phyloP scores from a whole-genome alignment of 2,329 filamentous ascomycete genomes.

The Neofusicoccum parvum region DNA sequence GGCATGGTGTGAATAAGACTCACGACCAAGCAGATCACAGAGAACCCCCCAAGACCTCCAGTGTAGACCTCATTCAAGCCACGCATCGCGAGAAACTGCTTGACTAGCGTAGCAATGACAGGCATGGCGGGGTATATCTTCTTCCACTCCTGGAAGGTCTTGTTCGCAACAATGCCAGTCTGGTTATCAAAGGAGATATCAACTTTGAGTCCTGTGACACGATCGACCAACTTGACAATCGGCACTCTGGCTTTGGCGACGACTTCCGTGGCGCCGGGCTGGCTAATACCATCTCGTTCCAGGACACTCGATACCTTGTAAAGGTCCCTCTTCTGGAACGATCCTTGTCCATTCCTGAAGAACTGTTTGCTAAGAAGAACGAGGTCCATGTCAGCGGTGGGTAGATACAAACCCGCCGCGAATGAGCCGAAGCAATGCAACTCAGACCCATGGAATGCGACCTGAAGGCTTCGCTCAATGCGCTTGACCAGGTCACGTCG shows the following conservation, averaged over 20 bases:
- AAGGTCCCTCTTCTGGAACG: constrained; percentile 59
- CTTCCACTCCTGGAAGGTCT: constrained; percentile 82
- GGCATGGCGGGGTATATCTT: constrained; percentile 80
- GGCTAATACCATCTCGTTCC: constrained; percentile 57
- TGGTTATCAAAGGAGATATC: constrained; percentile 95
- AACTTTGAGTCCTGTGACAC: constrained; percentile 74
- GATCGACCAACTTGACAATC: constrained; percentile 87
- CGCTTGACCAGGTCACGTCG: constrained; percentile 73
- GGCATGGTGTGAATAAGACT: constrained; percentile 84
- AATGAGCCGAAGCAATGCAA: constrained; percentile 89
- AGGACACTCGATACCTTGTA: constrained; percentile 66
- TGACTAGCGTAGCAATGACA: constrained; percentile 81
- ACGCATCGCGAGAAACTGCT: constrained; percentile 89
- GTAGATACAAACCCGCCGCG: constrained; percentile 75
- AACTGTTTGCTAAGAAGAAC: constrained; percentile 73
- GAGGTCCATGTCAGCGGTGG: constrained; percentile 89
- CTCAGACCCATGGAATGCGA: constrained; percentile 61
- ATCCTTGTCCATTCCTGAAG: constrained; percentile 45
- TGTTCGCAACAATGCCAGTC: constrained; percentile 76
- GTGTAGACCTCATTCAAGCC: constrained; percentile 88
- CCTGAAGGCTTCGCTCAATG: constrained; percentile 48
- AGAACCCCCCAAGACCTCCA: constrained; percentile 91
- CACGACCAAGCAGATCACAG: constrained; percentile 89
- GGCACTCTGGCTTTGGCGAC: constrained; percentile 82
- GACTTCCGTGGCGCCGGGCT: constrained; percentile 62